A percentile compares a stretch with the other conserved stretches of the same genome.
Evolutionary conservation across 2,329 filamentous ascomycete species (phyloP).

Genomic region (Chaetomiaceae sp.): DNA sequence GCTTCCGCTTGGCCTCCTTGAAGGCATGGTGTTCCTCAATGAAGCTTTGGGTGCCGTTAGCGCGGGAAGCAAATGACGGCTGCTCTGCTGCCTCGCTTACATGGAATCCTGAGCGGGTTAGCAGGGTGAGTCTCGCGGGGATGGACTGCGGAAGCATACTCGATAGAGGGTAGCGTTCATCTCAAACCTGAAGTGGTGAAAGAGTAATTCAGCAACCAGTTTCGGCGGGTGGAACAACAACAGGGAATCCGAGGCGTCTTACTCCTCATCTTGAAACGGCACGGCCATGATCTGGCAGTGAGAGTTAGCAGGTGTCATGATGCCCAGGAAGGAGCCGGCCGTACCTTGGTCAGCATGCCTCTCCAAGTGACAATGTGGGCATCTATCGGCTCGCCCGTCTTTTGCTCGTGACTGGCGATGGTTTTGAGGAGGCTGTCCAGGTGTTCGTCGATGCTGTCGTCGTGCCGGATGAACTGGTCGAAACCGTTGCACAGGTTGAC

Average conservation of each 20-base stretch:
- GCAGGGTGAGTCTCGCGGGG: background rate
- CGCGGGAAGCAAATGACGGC: background rate
- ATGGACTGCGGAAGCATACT: slow-evolving; percentile 46
- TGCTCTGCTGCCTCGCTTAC: slow-evolving; percentile 36
- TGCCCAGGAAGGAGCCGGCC: slow-evolving; percentile 3
- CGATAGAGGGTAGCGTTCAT: slow-evolving; percentile 94
- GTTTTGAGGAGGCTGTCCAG: slow-evolving; percentile 77
- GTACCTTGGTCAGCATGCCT: slow-evolving; percentile 96
- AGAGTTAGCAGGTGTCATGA: background rate
- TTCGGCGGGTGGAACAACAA: background rate
- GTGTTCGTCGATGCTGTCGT: slow-evolving; percentile 81
- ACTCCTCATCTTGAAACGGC: slow-evolving; percentile 81
- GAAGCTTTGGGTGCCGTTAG: slow-evolving; percentile 53
- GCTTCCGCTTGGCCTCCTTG: slow-evolving; percentile 58
- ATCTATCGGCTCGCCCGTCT: slow-evolving; percentile 62
- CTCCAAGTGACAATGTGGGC: slow-evolving; percentile 87
- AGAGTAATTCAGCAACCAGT: background rate
- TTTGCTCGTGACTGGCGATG: slow-evolving; percentile 67
- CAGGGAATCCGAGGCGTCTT: slow-evolving; percentile 28
- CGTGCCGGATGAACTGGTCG: slow-evolving; percentile 74
- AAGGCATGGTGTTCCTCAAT: slow-evolving; percentile 85
- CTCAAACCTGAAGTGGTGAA: slow-evolving; percentile 63
- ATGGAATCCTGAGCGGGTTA: slow-evolving; percentile 43
- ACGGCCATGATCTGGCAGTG: slow-evolving; percentile 69
- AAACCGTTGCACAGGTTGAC: slow-evolving; percentile 77